These are phyloP conservation scores for Galeopsis tetrahit DNA, from an alignment of 257 asterid species.

Conservation along the genomic window DNA sequence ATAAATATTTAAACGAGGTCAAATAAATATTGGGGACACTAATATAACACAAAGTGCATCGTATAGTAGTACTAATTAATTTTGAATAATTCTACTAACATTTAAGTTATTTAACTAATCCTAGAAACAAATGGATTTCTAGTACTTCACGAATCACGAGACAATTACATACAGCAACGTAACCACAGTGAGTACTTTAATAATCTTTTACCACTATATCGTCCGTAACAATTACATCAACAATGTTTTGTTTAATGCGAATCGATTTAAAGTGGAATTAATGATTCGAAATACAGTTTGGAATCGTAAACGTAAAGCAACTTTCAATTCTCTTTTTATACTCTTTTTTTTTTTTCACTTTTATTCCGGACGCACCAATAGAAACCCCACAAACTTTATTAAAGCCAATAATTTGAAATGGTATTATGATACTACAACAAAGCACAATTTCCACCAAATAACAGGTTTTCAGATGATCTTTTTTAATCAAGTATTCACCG, in stretches of 20 bases:
- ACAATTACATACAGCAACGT: neutral
- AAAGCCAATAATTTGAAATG: conserved; percentile 8
- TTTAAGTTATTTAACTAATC: too few relatives aligned
- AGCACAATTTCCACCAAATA: neutral
- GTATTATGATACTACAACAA: neutral
- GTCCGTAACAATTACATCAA: neutral
- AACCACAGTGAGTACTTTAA: neutral
- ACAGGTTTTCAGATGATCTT: neutral
- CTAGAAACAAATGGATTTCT: neutral
- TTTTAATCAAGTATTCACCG: neutral
- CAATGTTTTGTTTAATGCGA: neutral
- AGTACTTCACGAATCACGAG: neutral
- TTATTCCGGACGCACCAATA: conserved; percentile 10
- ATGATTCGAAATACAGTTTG: conserved; percentile 31
- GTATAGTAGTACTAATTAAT: too few relatives aligned
- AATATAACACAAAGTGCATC: neutral
- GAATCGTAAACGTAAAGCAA: conserved; percentile 45
- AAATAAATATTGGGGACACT: too few relatives aligned
- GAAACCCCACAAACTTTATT: conserved; percentile 27
- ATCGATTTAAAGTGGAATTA: conserved; percentile 4
- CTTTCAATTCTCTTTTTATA: conserved; percentile 13
- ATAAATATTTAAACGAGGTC: too few relatives aligned
- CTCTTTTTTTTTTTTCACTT: conserved; percentile 25
- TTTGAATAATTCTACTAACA: neutral
- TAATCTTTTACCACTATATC: neutral